Base-by-base conservation (phyloP, 2,329 filamentous ascomycete species). In the Knoxdaviesia proteae region DNA sequence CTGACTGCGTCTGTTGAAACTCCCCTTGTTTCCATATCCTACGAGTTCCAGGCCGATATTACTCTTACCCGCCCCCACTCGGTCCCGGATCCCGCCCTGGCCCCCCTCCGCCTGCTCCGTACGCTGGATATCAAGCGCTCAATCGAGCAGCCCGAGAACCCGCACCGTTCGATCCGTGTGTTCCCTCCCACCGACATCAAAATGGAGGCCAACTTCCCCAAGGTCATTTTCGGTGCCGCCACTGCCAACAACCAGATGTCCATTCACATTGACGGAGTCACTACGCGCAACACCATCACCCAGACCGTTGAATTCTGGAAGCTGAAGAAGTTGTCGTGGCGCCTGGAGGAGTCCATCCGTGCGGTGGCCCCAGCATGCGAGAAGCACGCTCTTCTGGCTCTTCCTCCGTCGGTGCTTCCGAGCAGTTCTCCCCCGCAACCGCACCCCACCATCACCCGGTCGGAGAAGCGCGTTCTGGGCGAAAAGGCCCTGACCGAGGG, bases 171-270 rank as follows among this genome's bases (percentile, higher is more conserved):
- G 10, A 77, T 94, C 48, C 84, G 88, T 54, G 82, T 96, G 54
- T 98, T 98, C 61, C 90, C 88, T 40, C 88, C 90, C 0, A 98
- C 90, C 50, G 90, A 93, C 61, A 78, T 98, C 53, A 87, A 84
- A 50, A 82, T 84, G 45, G 79, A 77, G 53, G 80, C 90, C 48
- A 77, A 84, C 52, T 78, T 93, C 48, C 80, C 80, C 39, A 75
- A 83, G 35, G 74, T 93, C 49, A 77, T 94, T 48, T 80, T 94
- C 61, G 20, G 20, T 20, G 20, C 20, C 20, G 86, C 88, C 5
- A 82, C 87, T 46, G 82, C 84, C 52, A 76, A 74, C 52, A 88
- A 92, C 61, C 80, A 69, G 7, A 70, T 94, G 41, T 70, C 74
- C 39, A 77, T 94, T 61, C 77, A 79, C 42, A 71, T 98, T 48